Conservation (phyloP, 1,139 yeast genomes). For the Geotrichum aggregatum region DNA sequence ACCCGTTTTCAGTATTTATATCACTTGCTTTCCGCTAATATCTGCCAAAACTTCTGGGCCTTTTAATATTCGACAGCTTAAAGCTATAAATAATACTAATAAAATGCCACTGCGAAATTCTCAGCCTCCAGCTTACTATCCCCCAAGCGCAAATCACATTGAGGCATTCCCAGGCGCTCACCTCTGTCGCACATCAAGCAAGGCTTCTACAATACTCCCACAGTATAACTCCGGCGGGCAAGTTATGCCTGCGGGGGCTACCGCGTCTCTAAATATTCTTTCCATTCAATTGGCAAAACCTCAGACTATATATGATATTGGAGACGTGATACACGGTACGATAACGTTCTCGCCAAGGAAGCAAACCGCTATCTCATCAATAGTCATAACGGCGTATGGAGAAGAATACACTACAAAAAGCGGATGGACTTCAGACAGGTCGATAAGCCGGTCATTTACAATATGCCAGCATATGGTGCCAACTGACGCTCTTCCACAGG, state of each 20-base stretch:
- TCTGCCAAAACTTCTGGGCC: neutral
- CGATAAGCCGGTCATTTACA: slow-evolving; percentile 4
- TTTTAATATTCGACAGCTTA: neutral
- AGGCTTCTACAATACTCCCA: slow-evolving; percentile 15
- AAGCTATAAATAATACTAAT: neutral
- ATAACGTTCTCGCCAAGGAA: slow-evolving; percentile 12
- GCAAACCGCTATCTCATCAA: slow-evolving; percentile 2
- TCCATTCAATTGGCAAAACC: slow-evolving; percentile 2
- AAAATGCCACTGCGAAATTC: neutral
- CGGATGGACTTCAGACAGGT: slow-evolving; percentile 12
- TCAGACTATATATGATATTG: slow-evolving; percentile 12
- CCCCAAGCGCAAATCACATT: slow-evolving; percentile 14
- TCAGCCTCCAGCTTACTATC: slow-evolving; percentile 16
- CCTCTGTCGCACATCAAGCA: slow-evolving; percentile 7
- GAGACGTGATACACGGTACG: slow-evolving; percentile 17
- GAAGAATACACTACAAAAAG: slow-evolving; percentile 10
- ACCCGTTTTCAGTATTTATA: neutral
- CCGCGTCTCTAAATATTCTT: neutral
- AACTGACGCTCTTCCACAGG: slow-evolving; percentile 1
- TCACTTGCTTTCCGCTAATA: neutral
- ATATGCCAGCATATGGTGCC: slow-evolving; percentile 9
- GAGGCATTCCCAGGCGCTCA: slow-evolving; percentile 11
- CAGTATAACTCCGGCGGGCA: slow-evolving; percentile 9
- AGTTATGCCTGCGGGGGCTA: neutral
- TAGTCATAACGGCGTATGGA: slow-evolving; percentile 1